Evolutionary conservation across 257 asterid genomes (phyloP).

Genomic region (Fraxinus cuspidata): DNA sequence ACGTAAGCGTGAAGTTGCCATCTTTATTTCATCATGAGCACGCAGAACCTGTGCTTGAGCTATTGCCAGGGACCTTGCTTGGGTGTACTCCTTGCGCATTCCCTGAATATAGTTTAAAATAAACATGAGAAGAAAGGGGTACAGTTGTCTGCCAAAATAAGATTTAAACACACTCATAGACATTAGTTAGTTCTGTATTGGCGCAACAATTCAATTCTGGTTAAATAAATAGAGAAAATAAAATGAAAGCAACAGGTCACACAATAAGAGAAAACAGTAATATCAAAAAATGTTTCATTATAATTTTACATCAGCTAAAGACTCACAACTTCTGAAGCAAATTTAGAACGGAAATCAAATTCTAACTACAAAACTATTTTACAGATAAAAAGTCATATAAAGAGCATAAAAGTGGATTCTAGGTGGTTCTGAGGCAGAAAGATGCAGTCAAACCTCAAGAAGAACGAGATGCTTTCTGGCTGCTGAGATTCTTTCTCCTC

Average conservation of each 20-base stretch:
- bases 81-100: slow-evolving; percentile 92
- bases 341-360: slow-evolving; percentile 20
- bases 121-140: slow-evolving; percentile 6
- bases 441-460: slow-evolving; percentile 67
- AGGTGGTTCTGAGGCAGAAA: not conserved
- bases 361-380: slow-evolving; percentile 12
- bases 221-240: not conserved
- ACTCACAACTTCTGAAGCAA: slow-evolving; percentile 12
- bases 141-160: slow-evolving; percentile 15
- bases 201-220: not conserved
- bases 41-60: slow-evolving; percentile 93
- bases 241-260: not conserved
- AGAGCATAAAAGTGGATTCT: slow-evolving; percentile 25
- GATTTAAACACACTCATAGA: not conserved
- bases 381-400: slow-evolving; percentile 9
- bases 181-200: slow-evolving; percentile 13
- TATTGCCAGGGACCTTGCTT: slow-evolving; percentile 74
- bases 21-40: slow-evolving; percentile 92
- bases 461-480: slow-evolving; percentile 80
- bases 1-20: slow-evolving; percentile 93
- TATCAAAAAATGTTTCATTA: slow-evolving; percentile 8
- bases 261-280: not conserved
- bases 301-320: slow-evolving; percentile 21
- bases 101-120: slow-evolving; percentile 46
- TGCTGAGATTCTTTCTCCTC: slow-evolving; percentile 58